These are phyloP conservation scores for Leishmania arabica DNA, from an alignment of 208 protist genomes.

Conservation along the genomic window DNA sequence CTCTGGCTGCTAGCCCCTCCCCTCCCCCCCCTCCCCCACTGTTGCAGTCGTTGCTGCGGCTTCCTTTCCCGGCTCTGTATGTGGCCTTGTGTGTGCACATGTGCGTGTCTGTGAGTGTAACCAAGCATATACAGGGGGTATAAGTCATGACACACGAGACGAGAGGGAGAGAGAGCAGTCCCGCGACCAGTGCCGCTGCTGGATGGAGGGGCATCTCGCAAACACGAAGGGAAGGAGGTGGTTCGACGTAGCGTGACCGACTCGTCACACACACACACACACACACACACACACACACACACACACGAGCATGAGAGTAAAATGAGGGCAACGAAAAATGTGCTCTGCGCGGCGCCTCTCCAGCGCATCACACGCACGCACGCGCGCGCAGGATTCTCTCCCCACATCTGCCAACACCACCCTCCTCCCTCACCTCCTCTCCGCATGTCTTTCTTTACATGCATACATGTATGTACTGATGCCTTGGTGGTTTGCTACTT, in stretches of 20 bases:
- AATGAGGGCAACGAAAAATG: too few relatives aligned
- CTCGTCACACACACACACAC: not conserved
- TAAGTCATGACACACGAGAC: not conserved
- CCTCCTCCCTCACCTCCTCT: not conserved
- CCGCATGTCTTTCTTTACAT: not conserved
- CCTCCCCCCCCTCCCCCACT: not conserved
- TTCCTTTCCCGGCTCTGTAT: not conserved
- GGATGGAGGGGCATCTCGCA: not conserved
- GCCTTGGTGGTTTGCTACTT: not conserved
- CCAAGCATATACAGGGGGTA: not conserved
- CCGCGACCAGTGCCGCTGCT: not conserved
- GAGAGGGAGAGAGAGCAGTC: not conserved
- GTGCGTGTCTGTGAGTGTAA: not conserved
- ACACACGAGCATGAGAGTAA: not conserved
- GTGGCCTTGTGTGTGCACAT: not conserved
- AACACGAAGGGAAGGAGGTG: not conserved
- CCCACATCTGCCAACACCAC: not conserved
- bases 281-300: not conserved
- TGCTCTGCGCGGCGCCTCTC: too few relatives aligned
- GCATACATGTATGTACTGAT: not conserved
- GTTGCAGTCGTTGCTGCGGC: not conserved
- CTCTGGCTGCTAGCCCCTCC: not conserved
- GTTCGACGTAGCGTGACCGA: not conserved
- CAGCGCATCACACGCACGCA: not conserved
- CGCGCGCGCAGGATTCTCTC: not conserved